Evolutionary conservation across 768 basidiomycete species (phyloP), one percentile per base, ranked within the genome.

Genomic region (Hypholoma sublateritium): DNA sequence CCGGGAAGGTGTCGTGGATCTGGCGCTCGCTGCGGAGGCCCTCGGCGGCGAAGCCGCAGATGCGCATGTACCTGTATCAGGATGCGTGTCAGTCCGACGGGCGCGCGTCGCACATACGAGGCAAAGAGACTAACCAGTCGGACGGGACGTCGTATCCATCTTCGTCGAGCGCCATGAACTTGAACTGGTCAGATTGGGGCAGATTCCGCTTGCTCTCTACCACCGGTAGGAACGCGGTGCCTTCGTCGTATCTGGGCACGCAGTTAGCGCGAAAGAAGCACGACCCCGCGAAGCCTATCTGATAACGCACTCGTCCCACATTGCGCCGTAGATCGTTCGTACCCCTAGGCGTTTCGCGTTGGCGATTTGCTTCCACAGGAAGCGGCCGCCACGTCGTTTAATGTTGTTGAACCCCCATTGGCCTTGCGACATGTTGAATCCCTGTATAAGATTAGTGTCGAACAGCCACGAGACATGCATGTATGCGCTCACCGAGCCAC

Each of bases 201-300:
- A 91, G 74, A 49, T 80, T 72, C 5, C 79, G 72, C 57, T 84
- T 83, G 56, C 77, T 74, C 41, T 83, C 67, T 1, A 91, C 82
- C 13, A 84, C 80, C 6, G 92, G 92, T 78, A 94, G 82, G 59
- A 91, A 82, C 1, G 85, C 89, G 0, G 91, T 93, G 36, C 92
- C 91, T 75, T 92, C 89, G 62, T 93, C 90, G 60, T 92, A 92
- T 69, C 88, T 89, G 60, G 39, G 52, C 57, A 49, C 57, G 45
- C 11, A 35, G 32, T 44, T 41, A 39, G 32, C 12, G 14, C 7
- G 45, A 11, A 9, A 44, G n/a, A 48, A 46, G 35, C 28, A 32
- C 56, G 36, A 57, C 43, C 36, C 44, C 57, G 45, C 21, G 50
- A 57, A 60, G 46, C 36, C 32, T 43, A 48, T 37, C 34, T 43